Conservation (phyloP, 2,329 filamentous ascomycete genomes). For the Fusarium euwallaceae region DNA sequence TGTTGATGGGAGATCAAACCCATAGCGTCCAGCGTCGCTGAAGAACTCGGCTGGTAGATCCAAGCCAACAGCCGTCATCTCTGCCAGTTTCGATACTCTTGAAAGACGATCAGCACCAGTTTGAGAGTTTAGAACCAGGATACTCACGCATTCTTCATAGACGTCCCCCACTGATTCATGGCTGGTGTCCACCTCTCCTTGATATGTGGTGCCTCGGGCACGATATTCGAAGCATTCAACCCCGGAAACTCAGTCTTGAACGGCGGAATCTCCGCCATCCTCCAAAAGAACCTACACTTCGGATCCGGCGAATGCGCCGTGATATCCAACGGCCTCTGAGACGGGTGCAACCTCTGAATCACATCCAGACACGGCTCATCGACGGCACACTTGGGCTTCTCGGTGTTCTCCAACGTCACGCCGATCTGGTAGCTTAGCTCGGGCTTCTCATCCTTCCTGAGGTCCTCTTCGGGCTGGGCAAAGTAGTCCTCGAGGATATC, state of each 20-base stretch:
- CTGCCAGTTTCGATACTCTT: conserved; percentile 68
- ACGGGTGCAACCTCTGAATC: conserved; percentile 66
- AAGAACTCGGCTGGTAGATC: conserved; percentile 67
- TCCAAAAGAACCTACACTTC: conserved; percentile 75
- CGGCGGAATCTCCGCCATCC: conserved; percentile 67
- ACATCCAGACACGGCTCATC: conserved; percentile 71
- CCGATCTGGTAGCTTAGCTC: conserved; percentile 72
- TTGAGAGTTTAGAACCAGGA: not conserved
- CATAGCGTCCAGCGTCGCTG: conserved; percentile 67
- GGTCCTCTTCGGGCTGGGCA: conserved; percentile 63
- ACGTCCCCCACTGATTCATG: conserved; percentile 70
- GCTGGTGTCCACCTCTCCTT: conserved; percentile 64
- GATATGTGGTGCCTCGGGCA: conserved; percentile 64
- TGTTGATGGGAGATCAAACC: conserved; percentile 51
- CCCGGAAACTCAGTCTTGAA: conserved; percentile 68
- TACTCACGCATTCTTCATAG: conserved; percentile 72
- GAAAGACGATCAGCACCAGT: not conserved
- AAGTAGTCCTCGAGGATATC: conserved; percentile 76
- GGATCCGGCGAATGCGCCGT: conserved; percentile 68
- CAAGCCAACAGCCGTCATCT: conserved; percentile 70
- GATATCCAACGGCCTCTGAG: conserved; percentile 70
- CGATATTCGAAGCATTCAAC: conserved; percentile 68
- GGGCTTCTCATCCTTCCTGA: conserved; percentile 67
- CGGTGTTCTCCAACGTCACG: conserved; percentile 73
- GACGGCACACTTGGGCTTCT: conserved; percentile 73